Conservation (phyloP, 106 monocot species). For the Xerophyta viscosa region DNA sequence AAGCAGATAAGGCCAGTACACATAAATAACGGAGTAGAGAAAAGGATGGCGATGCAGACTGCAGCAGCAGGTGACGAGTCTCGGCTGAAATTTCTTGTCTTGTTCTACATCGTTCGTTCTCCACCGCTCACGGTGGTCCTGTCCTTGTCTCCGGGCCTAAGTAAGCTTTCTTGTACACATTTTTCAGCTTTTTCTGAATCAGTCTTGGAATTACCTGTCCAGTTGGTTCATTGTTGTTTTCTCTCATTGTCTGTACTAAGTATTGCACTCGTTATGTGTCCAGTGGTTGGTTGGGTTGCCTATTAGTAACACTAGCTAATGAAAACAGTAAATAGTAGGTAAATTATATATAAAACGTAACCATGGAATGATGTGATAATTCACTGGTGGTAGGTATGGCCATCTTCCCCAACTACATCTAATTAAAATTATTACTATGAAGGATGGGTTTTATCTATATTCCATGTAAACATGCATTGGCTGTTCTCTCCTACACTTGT, state of each 20-base stretch:
- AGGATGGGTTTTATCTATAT: too few species aligned
- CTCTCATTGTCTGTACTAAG: not conserved
- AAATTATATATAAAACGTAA: too few species aligned
- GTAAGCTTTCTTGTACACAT: not conserved
- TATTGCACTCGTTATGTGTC: not conserved
- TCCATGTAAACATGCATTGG: too few species aligned
- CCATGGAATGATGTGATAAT: too few species aligned
- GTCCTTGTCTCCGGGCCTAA: not conserved
- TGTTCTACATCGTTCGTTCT: not conserved
- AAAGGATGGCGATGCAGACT: not conserved
- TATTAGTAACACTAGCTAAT: constrained; percentile 1
- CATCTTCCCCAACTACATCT: too few species aligned
- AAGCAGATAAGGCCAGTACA: not conserved
- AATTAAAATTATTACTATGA: too few species aligned
- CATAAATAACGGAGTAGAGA: not conserved
- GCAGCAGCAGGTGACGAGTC: not conserved
- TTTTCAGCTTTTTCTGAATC: not conserved
- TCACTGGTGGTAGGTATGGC: too few species aligned
- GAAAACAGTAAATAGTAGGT: not conserved
- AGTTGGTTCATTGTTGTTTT: not conserved
- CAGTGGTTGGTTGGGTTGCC: not conserved
- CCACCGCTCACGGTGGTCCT: not conserved
- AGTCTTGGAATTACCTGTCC: not conserved
- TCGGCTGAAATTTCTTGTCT: too few species aligned
- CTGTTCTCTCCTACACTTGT: too few species aligned